A percentile compares a stretch with the other conserved stretches of the same genome.
Conservation (phyloP, 2,329 filamentous ascomycete species). For the Hypoxylon sp. region DNA sequence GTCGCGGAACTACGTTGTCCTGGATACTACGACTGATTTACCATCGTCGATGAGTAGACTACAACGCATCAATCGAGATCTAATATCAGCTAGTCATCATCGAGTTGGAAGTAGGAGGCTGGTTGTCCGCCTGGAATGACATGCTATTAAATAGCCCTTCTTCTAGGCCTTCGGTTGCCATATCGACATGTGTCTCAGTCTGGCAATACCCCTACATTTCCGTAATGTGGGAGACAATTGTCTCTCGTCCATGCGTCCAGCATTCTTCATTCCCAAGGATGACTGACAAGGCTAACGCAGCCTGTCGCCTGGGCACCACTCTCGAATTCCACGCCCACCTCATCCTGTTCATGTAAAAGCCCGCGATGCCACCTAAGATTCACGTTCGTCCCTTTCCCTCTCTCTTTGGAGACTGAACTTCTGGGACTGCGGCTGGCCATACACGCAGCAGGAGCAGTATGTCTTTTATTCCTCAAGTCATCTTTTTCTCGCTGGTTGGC, state of each 20-base stretch:
- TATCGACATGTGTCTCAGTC: constrained; percentile 35
- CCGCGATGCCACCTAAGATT: constrained; percentile 9
- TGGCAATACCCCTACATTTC: background rate
- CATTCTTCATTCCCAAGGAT: constrained; percentile 41
- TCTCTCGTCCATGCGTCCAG: constrained; percentile 27
- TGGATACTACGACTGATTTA: background rate
- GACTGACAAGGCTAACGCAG: background rate
- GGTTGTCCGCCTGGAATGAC: constrained; percentile 20
- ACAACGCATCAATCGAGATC: constrained; percentile 13
- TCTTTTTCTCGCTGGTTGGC: constrained; percentile 19
- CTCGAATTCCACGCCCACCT: constrained; percentile 34
- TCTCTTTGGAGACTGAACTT: background rate
- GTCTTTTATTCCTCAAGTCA: constrained; percentile 17
- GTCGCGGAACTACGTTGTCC: background rate
- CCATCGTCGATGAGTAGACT: background rate
- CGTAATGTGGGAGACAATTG: constrained; percentile 2
- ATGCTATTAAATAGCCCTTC: constrained; percentile 25
- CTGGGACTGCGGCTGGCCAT: background rate
- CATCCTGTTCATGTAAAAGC: constrained; percentile 12
- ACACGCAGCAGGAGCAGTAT: constrained; percentile 13
- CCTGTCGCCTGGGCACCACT: constrained; percentile 31
- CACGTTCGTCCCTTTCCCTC: background rate
- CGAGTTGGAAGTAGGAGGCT: constrained; percentile 3
- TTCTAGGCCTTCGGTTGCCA: constrained; percentile 31
- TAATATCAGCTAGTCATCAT: constrained; percentile 20